Base-by-base conservation (phyloP, 2,329 filamentous ascomycete genomes). In the Botrytis porri region DNA sequence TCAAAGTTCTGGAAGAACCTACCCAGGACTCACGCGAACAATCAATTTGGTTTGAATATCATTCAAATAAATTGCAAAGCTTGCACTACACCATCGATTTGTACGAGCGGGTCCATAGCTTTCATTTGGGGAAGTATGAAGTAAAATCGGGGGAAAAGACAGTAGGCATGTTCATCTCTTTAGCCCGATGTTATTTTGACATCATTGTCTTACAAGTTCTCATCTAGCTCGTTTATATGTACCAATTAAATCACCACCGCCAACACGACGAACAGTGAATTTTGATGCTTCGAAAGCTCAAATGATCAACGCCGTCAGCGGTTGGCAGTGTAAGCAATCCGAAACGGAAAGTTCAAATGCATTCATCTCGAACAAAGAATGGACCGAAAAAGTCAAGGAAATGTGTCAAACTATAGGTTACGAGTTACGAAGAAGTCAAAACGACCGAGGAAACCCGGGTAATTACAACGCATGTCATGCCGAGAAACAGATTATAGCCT, bases 161-260 rank as follows among this genome's bases (percentile, higher is more conserved):
- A 39, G 32, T 61, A 39, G 59, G 59, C 39, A 25, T 22, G 59
- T 61, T 61, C 20, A 18, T 4, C 18, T 22, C 10, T 6, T 35
- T 3, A 60, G 10, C 20, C 3, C 4, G 10, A 9, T 60, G 32
- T 1, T 22, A n/a, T 41, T 29, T 4, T 0, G 4, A 16, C 0
- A 12, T 25, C 37, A 29, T 41, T 2, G 7, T 41, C 22, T 62
- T 20, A n/a, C 25, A 1, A 12, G 0, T 16, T n/a, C 20, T 35
- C 14, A 16, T 62, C 3, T 41, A 62, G 60, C 35, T 39, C 35
- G 60, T 25, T 62, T 62, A 39, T 41, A 62, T 41, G 25, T 25
- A 60, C 59, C 59, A 60, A 37, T 1, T 0, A 10, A 9, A 45
- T 10, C 43, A 45, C 43, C 43, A 22, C 43, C 43, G 10, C 16